Percentiles rank a stretch among this genome's conserved stretches.
Conservation (phyloP, 768 basidiomycete genomes). For the Russula abietina region DNA sequence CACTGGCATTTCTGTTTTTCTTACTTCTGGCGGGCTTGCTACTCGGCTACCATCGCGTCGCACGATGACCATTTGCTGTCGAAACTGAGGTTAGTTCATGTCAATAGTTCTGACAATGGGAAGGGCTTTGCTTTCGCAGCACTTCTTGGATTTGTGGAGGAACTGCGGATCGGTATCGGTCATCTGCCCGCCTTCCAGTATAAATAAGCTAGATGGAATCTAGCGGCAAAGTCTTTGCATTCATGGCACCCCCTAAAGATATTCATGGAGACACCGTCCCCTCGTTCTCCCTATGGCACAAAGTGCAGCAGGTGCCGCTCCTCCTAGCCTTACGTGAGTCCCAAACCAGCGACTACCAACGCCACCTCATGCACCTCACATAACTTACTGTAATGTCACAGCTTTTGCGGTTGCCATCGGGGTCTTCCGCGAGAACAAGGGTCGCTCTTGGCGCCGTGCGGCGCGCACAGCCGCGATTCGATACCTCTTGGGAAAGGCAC, state of each 20-base stretch:
- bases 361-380: neutral
- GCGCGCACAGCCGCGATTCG: neutral
- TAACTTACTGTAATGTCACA: neutral
- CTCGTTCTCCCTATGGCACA: neutral
- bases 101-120: neutral
- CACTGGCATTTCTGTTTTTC: too few relatives aligned
- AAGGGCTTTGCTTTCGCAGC: too few relatives aligned
- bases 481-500: neutral
- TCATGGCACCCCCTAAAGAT: neutral
- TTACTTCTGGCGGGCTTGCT: too few relatives aligned
- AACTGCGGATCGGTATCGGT: neutral
- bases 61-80: too few relatives aligned
- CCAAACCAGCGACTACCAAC: neutral
- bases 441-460: slow-evolving; percentile 11
- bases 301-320: neutral
- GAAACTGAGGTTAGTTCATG: too few relatives aligned
- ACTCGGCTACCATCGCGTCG: too few relatives aligned
- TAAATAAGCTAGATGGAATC: neutral
- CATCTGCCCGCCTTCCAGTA: too few relatives aligned
- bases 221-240: neutral
- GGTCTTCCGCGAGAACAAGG: slow-evolving; percentile 3
- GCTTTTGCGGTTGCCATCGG: neutral
- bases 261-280: neutral
- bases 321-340: neutral
- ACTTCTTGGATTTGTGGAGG: neutral